Base-by-base conservation (phyloP, 2,329 filamentous ascomycete species). In the Colletotrichum echinochloae region DNA sequence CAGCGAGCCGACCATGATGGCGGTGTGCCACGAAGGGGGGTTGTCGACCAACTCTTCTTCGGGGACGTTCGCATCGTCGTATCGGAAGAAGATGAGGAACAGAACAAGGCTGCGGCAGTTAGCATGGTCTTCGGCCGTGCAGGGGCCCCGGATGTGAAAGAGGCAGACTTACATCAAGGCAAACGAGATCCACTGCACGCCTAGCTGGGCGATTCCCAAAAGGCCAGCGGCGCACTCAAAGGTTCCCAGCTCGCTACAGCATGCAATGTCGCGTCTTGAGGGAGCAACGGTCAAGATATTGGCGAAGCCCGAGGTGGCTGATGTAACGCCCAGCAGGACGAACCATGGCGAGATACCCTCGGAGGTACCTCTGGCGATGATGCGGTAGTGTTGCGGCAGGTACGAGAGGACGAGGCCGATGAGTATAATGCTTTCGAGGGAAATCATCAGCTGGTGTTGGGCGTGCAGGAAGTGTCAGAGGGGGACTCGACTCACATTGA, bases 281-380 rank as follows among this genome's bases (percentile, higher is more conserved):
- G 90, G 89, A n/a, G 94, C 93, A 18, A 97, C 88, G 0, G 94
- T 92, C 63, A 98, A 84, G 78, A 99, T 98, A 78, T 98, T 98
- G 73, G 93, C 94, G 76, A 99, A 94, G 33, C 93, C 92, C 57
- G 92, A 93, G 61, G 93, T 97, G 75, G 93, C 93, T 9, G 94
- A 97, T 1, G 95, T 95, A 33, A 93, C 94, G 71, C 96, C 96
- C n/a, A 99, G 89, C 2, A 98, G 88, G 73, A 99, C 91, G 78
- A 97, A 99, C 81, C 95, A 96, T 11, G 96, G 95, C 37, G 95
- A 98, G 72, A 99, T 95, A 72, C 96, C 96, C 80, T 97, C 95
- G 28, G 95, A 97, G 18, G 94, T 96, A 72, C 91, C 89, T 65
- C 94, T 90, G 49, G 88, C 86, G 75, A 97, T 93, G 81, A 99